These are phyloP conservation scores for Cryptomeria japonica DNA, from an alignment of 75 land plant species.

Conservation along the genomic window DNA sequence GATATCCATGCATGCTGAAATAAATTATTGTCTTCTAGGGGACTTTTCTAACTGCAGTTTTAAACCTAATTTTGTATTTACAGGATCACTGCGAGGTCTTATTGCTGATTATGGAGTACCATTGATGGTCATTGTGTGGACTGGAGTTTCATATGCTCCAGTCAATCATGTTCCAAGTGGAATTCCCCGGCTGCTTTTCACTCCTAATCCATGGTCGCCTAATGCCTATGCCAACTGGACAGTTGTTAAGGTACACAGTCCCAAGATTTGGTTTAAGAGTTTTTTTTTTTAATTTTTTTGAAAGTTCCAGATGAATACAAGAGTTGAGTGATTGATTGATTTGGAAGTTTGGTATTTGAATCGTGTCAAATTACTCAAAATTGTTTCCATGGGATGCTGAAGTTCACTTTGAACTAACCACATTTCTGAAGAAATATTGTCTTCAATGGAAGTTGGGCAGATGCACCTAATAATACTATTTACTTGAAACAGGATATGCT, in stretches of 20 bases:
- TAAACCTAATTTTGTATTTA: background rate
- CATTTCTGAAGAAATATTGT: background rate
- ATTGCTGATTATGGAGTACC: slow-evolving; percentile 95
- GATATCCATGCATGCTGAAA: too few relatives aligned
- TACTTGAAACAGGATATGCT: slow-evolving; percentile 68
- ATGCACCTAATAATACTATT: background rate
- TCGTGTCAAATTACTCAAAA: background rate
- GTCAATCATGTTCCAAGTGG: slow-evolving; percentile 54
- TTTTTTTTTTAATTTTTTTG: too few relatives aligned
- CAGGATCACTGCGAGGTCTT: slow-evolving; percentile 73
- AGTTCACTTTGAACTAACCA: background rate
- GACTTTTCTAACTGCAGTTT: background rate
- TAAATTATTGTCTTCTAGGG: background rate
- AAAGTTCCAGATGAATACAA: background rate
- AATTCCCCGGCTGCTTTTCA: slow-evolving; percentile 78
- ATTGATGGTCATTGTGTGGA: slow-evolving; percentile 88
- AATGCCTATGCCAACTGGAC: slow-evolving; percentile 84
- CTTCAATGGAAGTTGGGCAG: background rate
- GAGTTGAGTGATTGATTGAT: background rate
- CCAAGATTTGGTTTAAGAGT: background rate
- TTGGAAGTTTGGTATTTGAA: background rate
- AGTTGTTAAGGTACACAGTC: slow-evolving; percentile 51
- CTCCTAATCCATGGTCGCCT: slow-evolving; percentile 89
- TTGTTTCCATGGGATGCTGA: background rate
- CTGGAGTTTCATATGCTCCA: slow-evolving; percentile 80